Conservation (phyloP, 2,329 filamentous ascomycete species). For the Emydomyces testavorans region DNA sequence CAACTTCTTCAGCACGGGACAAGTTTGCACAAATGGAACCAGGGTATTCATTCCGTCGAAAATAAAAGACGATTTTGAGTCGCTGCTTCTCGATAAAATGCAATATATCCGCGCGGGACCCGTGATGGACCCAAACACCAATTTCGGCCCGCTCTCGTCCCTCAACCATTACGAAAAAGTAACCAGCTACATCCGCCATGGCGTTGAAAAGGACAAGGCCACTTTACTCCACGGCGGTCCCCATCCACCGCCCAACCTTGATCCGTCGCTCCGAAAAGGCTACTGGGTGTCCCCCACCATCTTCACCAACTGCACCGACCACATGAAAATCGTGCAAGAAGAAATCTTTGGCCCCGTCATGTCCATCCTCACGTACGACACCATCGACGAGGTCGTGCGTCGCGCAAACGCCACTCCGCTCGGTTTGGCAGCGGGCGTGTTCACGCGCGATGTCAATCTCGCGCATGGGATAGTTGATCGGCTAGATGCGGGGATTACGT, state of each 20-base stretch:
- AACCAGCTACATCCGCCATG: constrained; percentile 61
- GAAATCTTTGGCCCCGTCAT: constrained; percentile 88
- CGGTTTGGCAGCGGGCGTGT: constrained; percentile 74
- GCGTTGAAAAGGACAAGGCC: constrained; percentile 60
- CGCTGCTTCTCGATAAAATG: constrained; percentile 58
- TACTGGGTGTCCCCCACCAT: constrained; percentile 77
- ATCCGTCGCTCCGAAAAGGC: constrained; percentile 46
- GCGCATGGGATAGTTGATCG: constrained; percentile 61
- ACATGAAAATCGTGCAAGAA: constrained; percentile 67
- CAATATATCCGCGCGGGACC: constrained; percentile 58
- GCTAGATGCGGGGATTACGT: constrained; percentile 75
- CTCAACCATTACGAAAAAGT: constrained; percentile 67
- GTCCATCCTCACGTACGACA: constrained; percentile 63
- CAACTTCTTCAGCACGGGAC: constrained; percentile 83
- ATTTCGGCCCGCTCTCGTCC: constrained; percentile 75
- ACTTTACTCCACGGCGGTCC: constrained; percentile 64
- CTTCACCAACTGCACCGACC: constrained; percentile 74
- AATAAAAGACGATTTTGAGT: constrained; percentile 58
- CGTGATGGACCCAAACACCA: constrained; percentile 59
- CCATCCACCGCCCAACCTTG: constrained; percentile 30
- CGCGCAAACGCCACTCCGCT: constrained; percentile 68
- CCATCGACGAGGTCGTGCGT: constrained; percentile 55
- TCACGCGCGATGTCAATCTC: constrained; percentile 60
- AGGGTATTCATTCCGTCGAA: constrained; percentile 65
- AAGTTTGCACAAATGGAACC: constrained; percentile 89